Evolutionary conservation across 768 basidiomycete species (phyloP).

Genomic region (Chalciporus pseudorubinellus): DNA sequence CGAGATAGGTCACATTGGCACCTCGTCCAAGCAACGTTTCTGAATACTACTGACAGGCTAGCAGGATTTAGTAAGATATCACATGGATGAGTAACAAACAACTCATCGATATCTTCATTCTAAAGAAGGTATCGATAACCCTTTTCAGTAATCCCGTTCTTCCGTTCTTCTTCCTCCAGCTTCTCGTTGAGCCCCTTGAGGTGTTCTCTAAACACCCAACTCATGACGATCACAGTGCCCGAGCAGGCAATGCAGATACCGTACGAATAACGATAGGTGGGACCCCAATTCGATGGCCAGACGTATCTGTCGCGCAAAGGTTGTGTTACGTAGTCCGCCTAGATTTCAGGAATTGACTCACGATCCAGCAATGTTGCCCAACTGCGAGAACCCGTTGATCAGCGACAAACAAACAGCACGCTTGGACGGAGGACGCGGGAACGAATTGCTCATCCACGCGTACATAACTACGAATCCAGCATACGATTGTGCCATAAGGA

Average conservation of each 20-base stretch:
- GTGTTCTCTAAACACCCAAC: conserved; percentile 44
- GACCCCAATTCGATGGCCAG: conserved; percentile 70
- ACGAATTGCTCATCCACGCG: conserved; percentile 52
- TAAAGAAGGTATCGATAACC: conserved; percentile 54
- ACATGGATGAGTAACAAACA: background rate
- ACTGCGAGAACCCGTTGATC: conserved; percentile 77
- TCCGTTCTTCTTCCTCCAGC: conserved; percentile 37
- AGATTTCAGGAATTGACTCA: conserved; percentile 38
- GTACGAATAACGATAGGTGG: conserved; percentile 68
- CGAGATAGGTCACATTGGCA: no score
- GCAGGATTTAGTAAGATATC: background rate
- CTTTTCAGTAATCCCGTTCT: conserved; percentile 40
- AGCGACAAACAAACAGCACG: conserved; percentile 80
- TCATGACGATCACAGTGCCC: conserved; percentile 49
- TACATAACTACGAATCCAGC: conserved; percentile 66
- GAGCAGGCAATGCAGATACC: conserved; percentile 66
- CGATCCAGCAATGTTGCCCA: conserved; percentile 83
- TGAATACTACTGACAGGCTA: no score
- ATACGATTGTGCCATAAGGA: conserved; percentile 75
- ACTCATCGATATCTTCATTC: conserved; percentile 3
- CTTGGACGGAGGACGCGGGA: conserved; percentile 80
- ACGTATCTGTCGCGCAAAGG: conserved; percentile 44
- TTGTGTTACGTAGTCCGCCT: background rate
- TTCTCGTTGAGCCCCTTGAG: conserved; percentile 42
- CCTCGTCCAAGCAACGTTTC: no score